Evolutionary conservation across 208 protist genomes (phyloP), one percentile per base, ranked within the genome.

Genomic region (Angomonas ambiguus): DNA sequence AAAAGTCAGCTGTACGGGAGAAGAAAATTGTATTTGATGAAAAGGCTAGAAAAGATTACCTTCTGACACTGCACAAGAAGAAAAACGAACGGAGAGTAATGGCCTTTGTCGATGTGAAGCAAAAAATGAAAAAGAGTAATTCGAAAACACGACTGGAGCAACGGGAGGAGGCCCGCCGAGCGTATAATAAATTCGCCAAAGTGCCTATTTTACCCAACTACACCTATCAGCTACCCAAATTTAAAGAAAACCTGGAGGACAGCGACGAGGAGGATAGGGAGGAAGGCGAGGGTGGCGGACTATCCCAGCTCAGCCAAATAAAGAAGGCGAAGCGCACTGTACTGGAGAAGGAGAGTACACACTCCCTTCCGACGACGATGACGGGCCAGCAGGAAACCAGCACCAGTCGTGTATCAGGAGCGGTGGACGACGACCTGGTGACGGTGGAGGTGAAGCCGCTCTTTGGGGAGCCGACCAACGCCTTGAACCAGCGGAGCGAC

Each of bases 151-250:
- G 89, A 1, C 86, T 79, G 25, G 74, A 88, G 38, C 86, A 92
- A 69, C 83, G 84, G 0, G 89, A 95, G 77, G 78, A 92, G 82
- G 89, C 89, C 32, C 80, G 89, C 2, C 71, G 79, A 58, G 82
- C 86, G 35, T 95, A 93, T 73, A 95, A 95, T 69, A 82, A 80
- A 68, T 95, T 88, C 74, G 89, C 89, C 5, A 76, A 77, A 1
- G 73, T 95, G 13, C 89, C 89, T 8, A 95, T 95, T 67, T 65
- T 95, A 16, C 89, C 89, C 6, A 84, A 95, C 74, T 95, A 92
- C 77, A 90, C 82, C 28, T 95, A 84, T 67, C 65, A 82, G 32
- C 67, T 94, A 11, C 88, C 88, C 0, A 48, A 24, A 32, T 68
- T 63, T 62, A 57, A 74, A 28, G 79, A 80, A n/a, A 66, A 76